A percentile compares a stretch with the other conserved stretches of the same genome.
These are phyloP conservation scores for Spiromyces aspiralis DNA, from an alignment of 371 early-diverging fungal species.

Conservation along the genomic window DNA sequence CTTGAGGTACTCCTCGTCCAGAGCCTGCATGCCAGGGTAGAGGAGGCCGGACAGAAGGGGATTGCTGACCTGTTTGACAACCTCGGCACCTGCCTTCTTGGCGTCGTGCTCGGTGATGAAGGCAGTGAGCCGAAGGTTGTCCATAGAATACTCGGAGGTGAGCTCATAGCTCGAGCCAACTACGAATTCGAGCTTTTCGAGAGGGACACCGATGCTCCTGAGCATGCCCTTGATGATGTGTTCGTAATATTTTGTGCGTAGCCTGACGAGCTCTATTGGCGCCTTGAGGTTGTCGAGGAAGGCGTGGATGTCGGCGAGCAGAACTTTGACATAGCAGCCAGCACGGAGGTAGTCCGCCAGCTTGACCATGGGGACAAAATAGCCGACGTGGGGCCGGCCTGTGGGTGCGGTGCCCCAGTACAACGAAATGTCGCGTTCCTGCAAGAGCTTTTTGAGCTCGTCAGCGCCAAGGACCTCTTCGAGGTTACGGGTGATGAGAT, in stretches of 20 bases:
- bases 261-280: constrained; percentile 80
- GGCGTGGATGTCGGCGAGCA: constrained; percentile 98
- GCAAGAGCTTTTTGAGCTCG: constrained; percentile 69
- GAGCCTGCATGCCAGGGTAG: constrained; percentile 98
- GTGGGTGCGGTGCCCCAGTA: constrained; percentile 99
- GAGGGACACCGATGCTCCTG: constrained; percentile 72
- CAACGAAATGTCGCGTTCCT: constrained; percentile 80
- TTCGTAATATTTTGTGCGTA: constrained; percentile 93
- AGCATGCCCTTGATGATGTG: constrained; percentile 85
- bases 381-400: constrained; percentile 97
- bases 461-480: constrained; percentile 95
- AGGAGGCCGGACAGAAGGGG: constrained; percentile 88
- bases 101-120: constrained; percentile 91
- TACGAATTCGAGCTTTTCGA: constrained; percentile 88
- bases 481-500: constrained; percentile 88
- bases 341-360: constrained; percentile 95
- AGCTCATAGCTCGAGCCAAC: constrained; percentile 87
- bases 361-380: constrained; percentile 97
- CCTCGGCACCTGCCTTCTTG: constrained; percentile 98
- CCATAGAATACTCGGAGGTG: constrained; percentile 79
- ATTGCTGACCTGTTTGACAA: constrained; percentile 98
- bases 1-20: constrained; percentile 97
- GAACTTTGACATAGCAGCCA: constrained; percentile 56
- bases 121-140: constrained; percentile 83
- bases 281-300: constrained; percentile 99